phyloP scores from a whole-genome alignment of 768 basidiomycete species.

The Pluteus cervinus region DNA sequence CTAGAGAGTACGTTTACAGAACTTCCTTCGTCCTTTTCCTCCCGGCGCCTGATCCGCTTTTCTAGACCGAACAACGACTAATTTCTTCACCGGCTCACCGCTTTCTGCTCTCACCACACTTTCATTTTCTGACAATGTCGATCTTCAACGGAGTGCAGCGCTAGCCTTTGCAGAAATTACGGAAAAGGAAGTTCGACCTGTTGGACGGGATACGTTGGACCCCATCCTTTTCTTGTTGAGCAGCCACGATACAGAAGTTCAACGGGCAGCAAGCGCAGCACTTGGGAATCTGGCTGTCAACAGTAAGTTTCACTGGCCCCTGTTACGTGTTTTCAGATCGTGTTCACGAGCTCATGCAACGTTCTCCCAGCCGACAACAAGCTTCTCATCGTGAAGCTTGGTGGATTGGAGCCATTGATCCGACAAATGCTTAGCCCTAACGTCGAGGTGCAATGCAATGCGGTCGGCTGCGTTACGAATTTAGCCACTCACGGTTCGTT shows the following conservation, averaged over 20 bases:
- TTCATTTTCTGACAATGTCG: slow-evolving; percentile 98
- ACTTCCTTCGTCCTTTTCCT: slow-evolving; percentile 3
- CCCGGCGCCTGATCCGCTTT: slow-evolving; percentile 6
- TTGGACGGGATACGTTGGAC: slow-evolving; percentile 94
- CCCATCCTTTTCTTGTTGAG: slow-evolving; percentile 96
- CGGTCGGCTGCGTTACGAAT: slow-evolving; percentile 98
- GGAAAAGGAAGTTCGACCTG: slow-evolving; percentile 97
- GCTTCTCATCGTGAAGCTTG: slow-evolving; percentile 94
- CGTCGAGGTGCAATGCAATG: slow-evolving; percentile 99
- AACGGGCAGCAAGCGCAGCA: slow-evolving; percentile 95
- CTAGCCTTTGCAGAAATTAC: slow-evolving; percentile 99
- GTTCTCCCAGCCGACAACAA: slow-evolving; percentile 86
- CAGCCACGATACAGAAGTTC: slow-evolving; percentile 98
- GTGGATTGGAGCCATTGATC: slow-evolving; percentile 95
- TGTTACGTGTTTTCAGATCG: slow-evolving; percentile 1
- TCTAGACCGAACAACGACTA: slow-evolving; percentile 95
- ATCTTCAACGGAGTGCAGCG: slow-evolving; percentile 95
- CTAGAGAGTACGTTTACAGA: slow-evolving; percentile 96
- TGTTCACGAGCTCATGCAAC: slow-evolving; percentile 9
- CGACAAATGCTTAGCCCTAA: slow-evolving; percentile 99
- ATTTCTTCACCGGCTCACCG: slow-evolving; percentile 94
- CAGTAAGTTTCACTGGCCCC: slow-evolving; percentile 50
- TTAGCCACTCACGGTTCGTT: slow-evolving; percentile 91
- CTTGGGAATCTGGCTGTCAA: slow-evolving; percentile 98
- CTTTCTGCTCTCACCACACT: slow-evolving; percentile 92